Percentiles rank a stretch among this genome's conserved stretches.
Conservation (phyloP, 2,329 filamentous ascomycete species). For the Eutypella sp. region DNA sequence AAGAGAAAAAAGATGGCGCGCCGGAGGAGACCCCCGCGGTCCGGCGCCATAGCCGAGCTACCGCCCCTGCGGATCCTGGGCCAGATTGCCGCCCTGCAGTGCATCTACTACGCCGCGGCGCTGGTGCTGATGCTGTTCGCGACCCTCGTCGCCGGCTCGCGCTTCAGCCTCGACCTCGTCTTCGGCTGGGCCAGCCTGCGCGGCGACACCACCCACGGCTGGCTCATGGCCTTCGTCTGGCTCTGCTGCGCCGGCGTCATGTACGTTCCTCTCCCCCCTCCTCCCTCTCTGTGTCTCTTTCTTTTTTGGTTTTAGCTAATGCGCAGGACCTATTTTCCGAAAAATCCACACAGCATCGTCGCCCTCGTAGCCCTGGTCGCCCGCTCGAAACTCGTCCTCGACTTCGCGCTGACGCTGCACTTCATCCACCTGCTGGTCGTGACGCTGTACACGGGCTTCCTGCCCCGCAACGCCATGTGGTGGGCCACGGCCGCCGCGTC, state of each 20-base stretch:
- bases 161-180: slow-evolving; percentile 49
- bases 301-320: neutral
- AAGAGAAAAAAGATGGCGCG: slow-evolving; percentile 37
- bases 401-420: slow-evolving; percentile 89
- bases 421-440: slow-evolving; percentile 75
- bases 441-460: slow-evolving; percentile 68
- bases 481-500: slow-evolving; percentile 60
- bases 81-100: slow-evolving; percentile 55
- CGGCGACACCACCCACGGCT: slow-evolving; percentile 58
- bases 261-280: slow-evolving; percentile 37
- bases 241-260: slow-evolving; percentile 48
- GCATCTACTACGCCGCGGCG: slow-evolving; percentile 48
- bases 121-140: slow-evolving; percentile 53
- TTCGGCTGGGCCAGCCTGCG: slow-evolving; percentile 55
- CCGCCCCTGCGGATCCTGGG: slow-evolving; percentile 54
- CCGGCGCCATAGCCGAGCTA: slow-evolving; percentile 57
- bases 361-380: slow-evolving; percentile 79
- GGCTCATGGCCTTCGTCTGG: slow-evolving; percentile 55
- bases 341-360: slow-evolving; percentile 56
- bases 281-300: neutral
- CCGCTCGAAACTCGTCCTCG: slow-evolving; percentile 88
- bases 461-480: slow-evolving; percentile 81
- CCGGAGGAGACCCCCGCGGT: slow-evolving; percentile 51
- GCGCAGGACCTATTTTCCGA: neutral
- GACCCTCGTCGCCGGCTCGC: slow-evolving; percentile 50